Evolutionary conservation across 1,284 basidiomycete genomes (phyloP), one percentile per base, ranked within the genome.

Genomic region (Trichosporon coremiiforme): DNA sequence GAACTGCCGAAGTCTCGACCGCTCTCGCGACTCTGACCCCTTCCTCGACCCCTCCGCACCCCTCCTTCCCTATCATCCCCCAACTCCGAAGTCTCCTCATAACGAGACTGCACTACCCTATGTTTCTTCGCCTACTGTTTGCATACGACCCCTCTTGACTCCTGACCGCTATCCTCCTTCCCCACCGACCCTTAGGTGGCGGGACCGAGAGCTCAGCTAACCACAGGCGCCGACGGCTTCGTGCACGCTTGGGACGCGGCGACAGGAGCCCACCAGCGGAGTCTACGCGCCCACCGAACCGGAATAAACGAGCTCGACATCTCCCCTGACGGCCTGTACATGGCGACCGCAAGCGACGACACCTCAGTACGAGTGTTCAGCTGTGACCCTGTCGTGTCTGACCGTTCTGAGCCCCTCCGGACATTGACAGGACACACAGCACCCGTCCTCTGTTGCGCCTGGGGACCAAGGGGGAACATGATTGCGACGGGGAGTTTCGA

Each of bases 401-500:
- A 29, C 41, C 33, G 50, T 60, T 31, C 66, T 68, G 10, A 17
- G 17, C 74, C 76, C 6, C 70, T 84, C 6, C 77, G 89, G 74
- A 87, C 86, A 8, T 84, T 97, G 7, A 84, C 86, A 50, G 93
- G 92, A 0, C 96, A 99, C 78, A 95, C 95, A 2, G 95, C 94
- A 75, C 94, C 94, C 74, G 93, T 98, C 0, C 93, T 98, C 74
- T 95, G 94, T 73, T 87, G 96, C 8, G 91, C 94, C 74, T 98
- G 91, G 84, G 95, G 93, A 76, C 94, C 93, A 0, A 88, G 90
- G 73, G 91, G 91, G 0, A 96, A 94, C 78, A 85, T 99, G 38
- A 85, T 98, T 41, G 95, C 92, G 12, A 95, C 93, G 29, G 96
- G 95, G 15, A 91, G 91, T 0, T 96, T 93, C 76, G 96, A 99